Percentiles rank a stretch among this genome's conserved stretches.
Conservation (phyloP, 1,139 yeast species). For the Pichia kudriavzevii region DNA sequence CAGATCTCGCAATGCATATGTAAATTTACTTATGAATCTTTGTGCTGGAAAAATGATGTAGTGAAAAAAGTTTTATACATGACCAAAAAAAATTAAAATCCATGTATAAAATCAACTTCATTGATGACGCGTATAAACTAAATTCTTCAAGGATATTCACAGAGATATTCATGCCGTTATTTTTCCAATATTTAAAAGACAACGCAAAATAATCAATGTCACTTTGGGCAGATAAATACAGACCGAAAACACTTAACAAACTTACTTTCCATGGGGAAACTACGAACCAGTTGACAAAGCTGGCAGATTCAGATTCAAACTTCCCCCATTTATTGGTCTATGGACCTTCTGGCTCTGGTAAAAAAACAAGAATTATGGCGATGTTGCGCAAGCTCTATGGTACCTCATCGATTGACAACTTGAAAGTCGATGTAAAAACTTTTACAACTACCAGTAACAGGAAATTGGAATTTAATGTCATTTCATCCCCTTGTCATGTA, state of each 20-base stretch:
- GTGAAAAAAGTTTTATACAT: no score
- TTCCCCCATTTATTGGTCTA: constrained; percentile 88
- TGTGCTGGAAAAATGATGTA: no score
- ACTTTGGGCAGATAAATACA: constrained; percentile 91
- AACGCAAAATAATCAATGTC: constrained; percentile 59
- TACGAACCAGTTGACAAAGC: constrained; percentile 49
- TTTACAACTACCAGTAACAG: constrained; percentile 66
- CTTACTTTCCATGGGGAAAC: constrained; percentile 63
- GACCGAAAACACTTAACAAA: constrained; percentile 62
- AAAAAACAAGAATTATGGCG: constrained; percentile 86
- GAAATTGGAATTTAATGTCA: constrained; percentile 83
- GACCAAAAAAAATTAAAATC: no score
- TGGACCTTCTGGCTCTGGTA: constrained; percentile 97
- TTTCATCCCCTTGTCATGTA: constrained; percentile 81
- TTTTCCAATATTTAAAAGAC: no score
- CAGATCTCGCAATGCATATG: constrained; percentile 30
- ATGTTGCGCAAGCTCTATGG: constrained; percentile 78
- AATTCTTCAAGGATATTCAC: no score
- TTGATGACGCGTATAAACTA: no score
- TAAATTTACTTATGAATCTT: no score
- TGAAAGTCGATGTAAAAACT: constrained; percentile 78
- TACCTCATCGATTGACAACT: constrained; percentile 57
- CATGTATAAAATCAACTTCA: no score
- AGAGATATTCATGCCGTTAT: no score
- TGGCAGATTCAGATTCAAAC: constrained; percentile 61